Evolutionary conservation across 2,329 filamentous ascomycete species (phyloP).

Genomic region (Aspergillus pseudoterreus): DNA sequence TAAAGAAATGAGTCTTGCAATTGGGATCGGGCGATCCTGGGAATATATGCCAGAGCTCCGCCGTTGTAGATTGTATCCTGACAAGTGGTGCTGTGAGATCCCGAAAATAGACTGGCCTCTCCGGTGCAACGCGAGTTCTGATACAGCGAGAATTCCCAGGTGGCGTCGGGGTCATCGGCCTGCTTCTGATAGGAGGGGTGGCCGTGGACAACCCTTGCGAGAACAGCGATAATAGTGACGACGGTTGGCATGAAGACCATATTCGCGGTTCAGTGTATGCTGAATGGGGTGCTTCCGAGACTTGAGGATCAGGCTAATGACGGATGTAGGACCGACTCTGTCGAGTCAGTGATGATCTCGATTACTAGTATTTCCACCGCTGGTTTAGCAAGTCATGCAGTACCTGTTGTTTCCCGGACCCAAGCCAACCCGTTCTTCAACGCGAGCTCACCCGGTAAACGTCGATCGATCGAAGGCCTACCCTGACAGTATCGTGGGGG

Average conservation of each 20-base stretch:
- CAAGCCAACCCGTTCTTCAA: too few relatives aligned
- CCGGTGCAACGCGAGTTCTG: slow-evolving; percentile 13
- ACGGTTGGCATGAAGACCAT: background rate
- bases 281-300: too few relatives aligned
- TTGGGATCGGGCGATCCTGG: background rate
- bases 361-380: too few relatives aligned
- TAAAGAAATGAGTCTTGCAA: slow-evolving; percentile 5
- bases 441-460: too few relatives aligned
- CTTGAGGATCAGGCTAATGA: too few relatives aligned
- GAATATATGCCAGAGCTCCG: slow-evolving; percentile 10
- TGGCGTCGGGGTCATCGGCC: background rate
- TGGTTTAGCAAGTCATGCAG: too few relatives aligned
- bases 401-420: too few relatives aligned
- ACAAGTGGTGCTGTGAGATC: slow-evolving; percentile 5
- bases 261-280: background rate
- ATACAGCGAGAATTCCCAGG: slow-evolving; percentile 11
- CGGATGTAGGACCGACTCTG: too few relatives aligned
- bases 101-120: slow-evolving; percentile 7
- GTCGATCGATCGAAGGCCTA: too few relatives aligned
- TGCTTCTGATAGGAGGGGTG: background rate
- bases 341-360: too few relatives aligned
- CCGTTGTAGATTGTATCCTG: slow-evolving; percentile 9
- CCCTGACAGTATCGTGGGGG: background rate
- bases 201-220: background rate
- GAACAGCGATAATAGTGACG: background rate